phyloP scores from a whole-genome alignment of 139 green algal species.

The Chlorella sp. region DNA sequence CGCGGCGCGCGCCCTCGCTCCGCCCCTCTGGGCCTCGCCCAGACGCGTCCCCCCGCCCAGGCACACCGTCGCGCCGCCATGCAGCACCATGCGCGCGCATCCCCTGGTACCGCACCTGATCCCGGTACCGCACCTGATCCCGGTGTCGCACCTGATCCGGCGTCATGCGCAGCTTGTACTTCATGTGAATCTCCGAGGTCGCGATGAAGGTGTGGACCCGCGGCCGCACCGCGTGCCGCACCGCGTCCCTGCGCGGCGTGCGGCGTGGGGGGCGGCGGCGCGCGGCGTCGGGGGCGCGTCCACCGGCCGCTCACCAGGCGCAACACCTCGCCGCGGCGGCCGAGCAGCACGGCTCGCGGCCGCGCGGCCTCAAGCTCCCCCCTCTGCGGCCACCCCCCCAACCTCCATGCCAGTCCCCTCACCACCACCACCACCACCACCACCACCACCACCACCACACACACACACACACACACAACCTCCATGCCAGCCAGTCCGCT shows the following conservation, averaged over 20 bases:
- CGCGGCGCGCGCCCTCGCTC: not conserved
- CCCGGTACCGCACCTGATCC: not conserved
- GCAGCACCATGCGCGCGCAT: not conserved
- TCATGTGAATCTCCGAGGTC: conserved; percentile 96
- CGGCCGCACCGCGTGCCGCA: conserved; percentile 82
- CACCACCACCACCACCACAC: not conserved
- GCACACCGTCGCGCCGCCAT: not conserved
- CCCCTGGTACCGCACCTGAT: too few species aligned
- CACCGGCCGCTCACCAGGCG: too few species aligned
- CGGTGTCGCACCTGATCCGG: conserved; percentile 60
- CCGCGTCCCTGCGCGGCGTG: conserved; percentile 49
- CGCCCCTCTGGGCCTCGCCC: too few species aligned
- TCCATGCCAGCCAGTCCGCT: not conserved
- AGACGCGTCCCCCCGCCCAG: too few species aligned
- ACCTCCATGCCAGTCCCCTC: conserved; percentile 79
- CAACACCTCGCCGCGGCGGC: too few species aligned
- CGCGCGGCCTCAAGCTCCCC: too few species aligned
- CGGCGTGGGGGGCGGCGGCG: too few species aligned
- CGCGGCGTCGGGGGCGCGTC: too few species aligned
- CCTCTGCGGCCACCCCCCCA: too few species aligned
- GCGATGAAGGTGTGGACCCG: conserved; percentile 98
- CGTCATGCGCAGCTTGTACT: conserved; percentile 91
- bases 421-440: conserved; percentile 22
- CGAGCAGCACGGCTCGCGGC: too few species aligned
- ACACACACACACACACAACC: not conserved